Conservation (phyloP, 1,139 yeast genomes). For the Geotrichum restrictum region DNA sequence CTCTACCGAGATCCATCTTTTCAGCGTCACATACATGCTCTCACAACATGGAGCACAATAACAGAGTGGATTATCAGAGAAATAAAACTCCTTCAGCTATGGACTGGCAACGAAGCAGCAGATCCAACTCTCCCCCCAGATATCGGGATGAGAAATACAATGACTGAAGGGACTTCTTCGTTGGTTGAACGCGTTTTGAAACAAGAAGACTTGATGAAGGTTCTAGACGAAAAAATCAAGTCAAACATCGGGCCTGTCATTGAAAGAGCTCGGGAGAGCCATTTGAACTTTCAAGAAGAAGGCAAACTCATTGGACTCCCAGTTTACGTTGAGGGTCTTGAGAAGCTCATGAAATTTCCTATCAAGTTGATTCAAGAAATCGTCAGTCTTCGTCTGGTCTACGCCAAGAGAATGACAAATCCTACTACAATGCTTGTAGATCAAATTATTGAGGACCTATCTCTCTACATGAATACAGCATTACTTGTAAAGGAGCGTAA, state of each 20-base stretch:
- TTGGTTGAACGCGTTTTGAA: slow-evolving; percentile 83
- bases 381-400: slow-evolving; percentile 66
- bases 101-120: slow-evolving; percentile 80
- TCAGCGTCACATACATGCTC: slow-evolving; percentile 63
- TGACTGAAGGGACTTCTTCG: slow-evolving; percentile 36
- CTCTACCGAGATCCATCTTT: slow-evolving; percentile 63
- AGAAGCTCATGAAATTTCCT: slow-evolving; percentile 71
- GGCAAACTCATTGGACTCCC: slow-evolving; percentile 74
- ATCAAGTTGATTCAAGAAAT: slow-evolving; percentile 76
- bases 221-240: slow-evolving; percentile 56
- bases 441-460: slow-evolving; percentile 85
- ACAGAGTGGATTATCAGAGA: slow-evolving; percentile 66
- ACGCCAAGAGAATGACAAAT: slow-evolving; percentile 73
- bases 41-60: slow-evolving; percentile 79
- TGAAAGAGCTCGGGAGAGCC: slow-evolving; percentile 71
- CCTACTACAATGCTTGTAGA: slow-evolving; percentile 97
- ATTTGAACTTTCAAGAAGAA: slow-evolving; percentile 56
- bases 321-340: slow-evolving; percentile 62
- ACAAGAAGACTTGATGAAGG: slow-evolving; percentile 69
- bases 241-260: slow-evolving; percentile 66
- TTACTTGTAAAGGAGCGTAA: slow-evolving; percentile 69
- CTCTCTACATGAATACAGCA: slow-evolving; percentile 70
- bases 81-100: slow-evolving; percentile 50
- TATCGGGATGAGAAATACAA: slow-evolving; percentile 15
- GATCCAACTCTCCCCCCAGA: slow-evolving; percentile 48